Conservation (phyloP, 1,284 basidiomycete species). For the Rhodotorula sp. region DNA sequence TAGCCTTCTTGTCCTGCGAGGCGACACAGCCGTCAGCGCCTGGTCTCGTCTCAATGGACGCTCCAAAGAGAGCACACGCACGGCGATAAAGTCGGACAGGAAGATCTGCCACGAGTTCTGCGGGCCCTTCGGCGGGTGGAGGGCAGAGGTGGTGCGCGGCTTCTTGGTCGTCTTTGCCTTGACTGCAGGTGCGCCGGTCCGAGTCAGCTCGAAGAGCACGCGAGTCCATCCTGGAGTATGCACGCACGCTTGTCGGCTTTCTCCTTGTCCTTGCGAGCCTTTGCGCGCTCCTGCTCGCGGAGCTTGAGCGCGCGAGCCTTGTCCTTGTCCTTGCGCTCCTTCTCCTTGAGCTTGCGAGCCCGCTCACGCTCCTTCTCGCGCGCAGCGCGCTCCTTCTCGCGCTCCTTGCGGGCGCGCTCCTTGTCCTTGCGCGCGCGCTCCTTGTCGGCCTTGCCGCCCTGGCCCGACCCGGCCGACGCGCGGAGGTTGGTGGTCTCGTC, state of each 20-base stretch:
- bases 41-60: no score
- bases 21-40: not conserved
- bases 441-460: conserved; percentile 29
- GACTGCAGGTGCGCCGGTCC: not conserved
- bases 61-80: not conserved
- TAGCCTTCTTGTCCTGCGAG: conserved; percentile 11
- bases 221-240: fast-evolving
- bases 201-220: not conserved
- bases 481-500: conserved; percentile 1
- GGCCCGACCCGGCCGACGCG: conserved; percentile 16
- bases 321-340: conserved; percentile 19
- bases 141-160: conserved; percentile 7
- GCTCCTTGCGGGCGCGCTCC: conserved; percentile 8
- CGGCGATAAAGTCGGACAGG: conserved; percentile 25
- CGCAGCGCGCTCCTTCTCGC: conserved; percentile 16
- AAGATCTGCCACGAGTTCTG: conserved; percentile 34
- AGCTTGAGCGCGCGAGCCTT: conserved; percentile 15
- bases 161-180: conserved; percentile 9
- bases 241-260: conserved; percentile 7
- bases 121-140: conserved; percentile 33
- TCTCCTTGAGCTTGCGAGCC: conserved; percentile 5
- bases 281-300: conserved; percentile 11
- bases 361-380: conserved; percentile 14
- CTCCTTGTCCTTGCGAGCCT: not conserved
- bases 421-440: conserved; percentile 11